Percentiles rank a stretch among this genome's conserved stretches.
Conservation (phyloP, 2,329 filamentous ascomycete species). For the Neofusicoccum ribis region DNA sequence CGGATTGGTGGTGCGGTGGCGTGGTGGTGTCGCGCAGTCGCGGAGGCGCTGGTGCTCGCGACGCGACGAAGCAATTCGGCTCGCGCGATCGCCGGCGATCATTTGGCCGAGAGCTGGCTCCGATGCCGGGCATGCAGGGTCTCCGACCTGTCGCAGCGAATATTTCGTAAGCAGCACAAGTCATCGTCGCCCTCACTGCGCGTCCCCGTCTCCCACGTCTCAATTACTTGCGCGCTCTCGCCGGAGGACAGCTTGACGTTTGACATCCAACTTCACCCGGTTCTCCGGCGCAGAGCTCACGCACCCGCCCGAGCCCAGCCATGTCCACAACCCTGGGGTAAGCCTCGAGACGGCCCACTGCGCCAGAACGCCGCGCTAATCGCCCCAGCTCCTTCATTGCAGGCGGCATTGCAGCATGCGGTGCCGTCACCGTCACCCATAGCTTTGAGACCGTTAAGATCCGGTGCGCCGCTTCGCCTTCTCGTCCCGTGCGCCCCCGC, state of each 20-base stretch:
- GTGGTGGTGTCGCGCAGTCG: background rate
- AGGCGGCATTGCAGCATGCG: slow-evolving; percentile 93
- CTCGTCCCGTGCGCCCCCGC: slow-evolving; percentile 8
- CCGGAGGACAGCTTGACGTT: slow-evolving; percentile 18
- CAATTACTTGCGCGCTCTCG: slow-evolving; percentile 8
- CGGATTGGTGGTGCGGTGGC: background rate
- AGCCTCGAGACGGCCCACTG: slow-evolving; percentile 9
- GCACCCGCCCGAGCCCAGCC: background rate
- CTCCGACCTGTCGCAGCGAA: background rate
- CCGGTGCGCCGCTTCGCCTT: slow-evolving; percentile 58
- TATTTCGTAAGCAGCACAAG: slow-evolving; percentile 8
- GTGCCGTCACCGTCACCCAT: slow-evolving; percentile 95
- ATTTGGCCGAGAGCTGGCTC: background rate
- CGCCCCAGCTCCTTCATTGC: slow-evolving; percentile 79
- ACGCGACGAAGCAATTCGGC: slow-evolving; percentile 1
- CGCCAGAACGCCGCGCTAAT: background rate
- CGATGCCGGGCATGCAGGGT: slow-evolving; percentile 12
- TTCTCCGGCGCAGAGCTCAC: slow-evolving; percentile 18
- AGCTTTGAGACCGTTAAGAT: slow-evolving; percentile 99
- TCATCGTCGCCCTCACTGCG: background rate
- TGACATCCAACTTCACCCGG: background rate
- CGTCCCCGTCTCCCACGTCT: background rate
- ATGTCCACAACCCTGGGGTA: slow-evolving; percentile 54
- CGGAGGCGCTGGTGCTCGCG: background rate
- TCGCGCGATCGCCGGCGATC: background rate